Base-by-base conservation (phyloP, 768 basidiomycete genomes). In the Mycena vitilis region DNA sequence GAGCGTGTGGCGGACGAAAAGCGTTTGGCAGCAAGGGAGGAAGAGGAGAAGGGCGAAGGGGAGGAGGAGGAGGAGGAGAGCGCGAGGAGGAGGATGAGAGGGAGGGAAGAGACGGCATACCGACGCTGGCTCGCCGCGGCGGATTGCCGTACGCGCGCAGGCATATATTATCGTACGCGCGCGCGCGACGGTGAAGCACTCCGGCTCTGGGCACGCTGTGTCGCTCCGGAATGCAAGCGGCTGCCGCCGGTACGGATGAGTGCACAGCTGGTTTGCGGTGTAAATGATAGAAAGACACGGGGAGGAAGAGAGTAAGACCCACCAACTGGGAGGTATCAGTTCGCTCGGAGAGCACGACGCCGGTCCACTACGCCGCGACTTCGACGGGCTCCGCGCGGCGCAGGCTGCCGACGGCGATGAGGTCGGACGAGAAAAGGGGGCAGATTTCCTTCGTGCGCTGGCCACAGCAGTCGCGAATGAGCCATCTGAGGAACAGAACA, bases 321-420 rank as follows among this genome's bases (percentile, higher is more conserved):
- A 63, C 69, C 58, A 8, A 63, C 48, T 34, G 47, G 71, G 0
- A 68, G 20, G 59, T 70, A 74, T 71, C 73, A 74, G 8, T 30
- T 37, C 20, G 73, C 71, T 93, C 92, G 62, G 94, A 83, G 20
- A 92, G 81, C 48, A 92, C 91, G 74, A 93, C 86, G 48, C 92
- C 92, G 77, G 94, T 94, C 92, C 92, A 94, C 81, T 93, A 94
- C 1, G 91, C 89, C 78, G 94, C 92, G 53, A 94, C 89, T 73
- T 93, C 92, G 38, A 93, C 80, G 9, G 93, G 71, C 25, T 63
- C 63, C 40, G 72, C 68, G 11, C 69, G 68, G 34, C 69, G 92
- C 6, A 94, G 85, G 74, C 92, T 91, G 61, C 83, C 81, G 75
- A 90, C 87, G 83, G 92, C 93, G 44, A 89, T 87, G 42, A 85